Percentiles rank a stretch among this genome's conserved stretches.
These are phyloP conservation scores for Heritiera littoralis DNA, from an alignment of 345 rosid species.

Conservation along the genomic window DNA sequence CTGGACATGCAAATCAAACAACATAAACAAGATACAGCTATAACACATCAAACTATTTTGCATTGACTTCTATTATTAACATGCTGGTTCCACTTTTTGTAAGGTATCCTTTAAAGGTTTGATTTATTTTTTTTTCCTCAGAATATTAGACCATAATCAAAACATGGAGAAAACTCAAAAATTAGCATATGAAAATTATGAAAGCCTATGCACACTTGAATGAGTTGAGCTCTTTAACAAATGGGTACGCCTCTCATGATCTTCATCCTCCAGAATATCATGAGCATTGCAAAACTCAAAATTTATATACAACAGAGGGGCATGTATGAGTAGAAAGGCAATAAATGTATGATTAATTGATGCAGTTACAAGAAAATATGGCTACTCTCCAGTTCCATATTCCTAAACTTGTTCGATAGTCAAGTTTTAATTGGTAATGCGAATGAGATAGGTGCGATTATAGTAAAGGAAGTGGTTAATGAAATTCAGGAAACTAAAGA, in stretches of 20 bases:
- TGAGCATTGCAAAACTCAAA: neutral
- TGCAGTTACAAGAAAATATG: neutral
- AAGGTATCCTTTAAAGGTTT: neutral
- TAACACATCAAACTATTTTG: neutral
- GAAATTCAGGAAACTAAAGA: neutral
- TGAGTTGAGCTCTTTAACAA: neutral
- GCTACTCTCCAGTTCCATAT: neutral
- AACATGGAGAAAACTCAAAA: neutral
- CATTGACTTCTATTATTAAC: neutral
- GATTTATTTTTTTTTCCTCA: neutral
- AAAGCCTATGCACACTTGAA: neutral
- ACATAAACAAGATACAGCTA: neutral
- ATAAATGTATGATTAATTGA: neutral
- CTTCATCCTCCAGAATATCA: neutral
- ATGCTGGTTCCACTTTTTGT: neutral
- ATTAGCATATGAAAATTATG: neutral
- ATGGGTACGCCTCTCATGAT: neutral
- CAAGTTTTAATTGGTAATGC: neutral
- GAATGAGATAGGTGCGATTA: neutral
- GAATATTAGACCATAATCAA: neutral
- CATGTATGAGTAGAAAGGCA: neutral
- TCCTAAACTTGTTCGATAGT: neutral
- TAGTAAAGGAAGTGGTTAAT: neutral
- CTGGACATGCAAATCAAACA: neutral
- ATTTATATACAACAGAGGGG: neutral